Conservation (phyloP, 2,329 filamentous ascomycete species). For the Didymosphaeria variabile region DNA sequence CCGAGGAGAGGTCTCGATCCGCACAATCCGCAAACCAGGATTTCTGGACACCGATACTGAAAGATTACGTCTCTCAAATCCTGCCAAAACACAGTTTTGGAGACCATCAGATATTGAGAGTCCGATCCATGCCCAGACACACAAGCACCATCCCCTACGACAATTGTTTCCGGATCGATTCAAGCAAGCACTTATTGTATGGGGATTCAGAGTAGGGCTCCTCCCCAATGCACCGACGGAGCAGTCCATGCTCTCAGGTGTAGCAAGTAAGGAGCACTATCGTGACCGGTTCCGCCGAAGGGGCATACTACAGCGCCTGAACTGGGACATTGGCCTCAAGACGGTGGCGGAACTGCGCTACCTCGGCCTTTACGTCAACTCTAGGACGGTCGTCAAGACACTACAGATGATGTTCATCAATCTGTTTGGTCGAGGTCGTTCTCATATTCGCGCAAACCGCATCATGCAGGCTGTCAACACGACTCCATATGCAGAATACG, state of each 20-base stretch:
- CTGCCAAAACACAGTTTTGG: slow-evolving; percentile 25
- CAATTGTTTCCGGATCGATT: slow-evolving; percentile 35
- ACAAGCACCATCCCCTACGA: slow-evolving; percentile 36
- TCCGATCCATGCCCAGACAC: slow-evolving; percentile 15
- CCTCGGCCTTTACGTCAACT: slow-evolving; percentile 36
- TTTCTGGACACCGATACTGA: slow-evolving; percentile 33
- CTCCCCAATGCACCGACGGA: slow-evolving; percentile 35
- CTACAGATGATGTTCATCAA: slow-evolving; percentile 39
- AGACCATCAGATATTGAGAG: slow-evolving; percentile 23
- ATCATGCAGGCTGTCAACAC: slow-evolving; percentile 34
- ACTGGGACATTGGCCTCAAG: slow-evolving; percentile 42
- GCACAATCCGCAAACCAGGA: slow-evolving; percentile 30
- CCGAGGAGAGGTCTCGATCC: slow-evolving; percentile 28
- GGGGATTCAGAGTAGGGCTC: slow-evolving; percentile 45
- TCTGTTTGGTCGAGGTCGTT: slow-evolving; percentile 40
- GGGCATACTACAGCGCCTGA: slow-evolving; percentile 26
- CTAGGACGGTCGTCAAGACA: slow-evolving; percentile 35
- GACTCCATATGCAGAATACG: slow-evolving; percentile 33
- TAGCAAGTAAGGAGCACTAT: slow-evolving; percentile 36
- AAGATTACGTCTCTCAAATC: slow-evolving; percentile 27
- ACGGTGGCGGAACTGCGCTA: slow-evolving; percentile 41
- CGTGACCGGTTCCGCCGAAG: slow-evolving; percentile 30
- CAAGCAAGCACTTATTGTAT: slow-evolving; percentile 42
- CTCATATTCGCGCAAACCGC: slow-evolving; percentile 33
- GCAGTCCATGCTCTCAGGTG: slow-evolving; percentile 30